Evolutionary conservation across 208 protist species (phyloP).

Genomic region (Wallacemonas sp.): DNA sequence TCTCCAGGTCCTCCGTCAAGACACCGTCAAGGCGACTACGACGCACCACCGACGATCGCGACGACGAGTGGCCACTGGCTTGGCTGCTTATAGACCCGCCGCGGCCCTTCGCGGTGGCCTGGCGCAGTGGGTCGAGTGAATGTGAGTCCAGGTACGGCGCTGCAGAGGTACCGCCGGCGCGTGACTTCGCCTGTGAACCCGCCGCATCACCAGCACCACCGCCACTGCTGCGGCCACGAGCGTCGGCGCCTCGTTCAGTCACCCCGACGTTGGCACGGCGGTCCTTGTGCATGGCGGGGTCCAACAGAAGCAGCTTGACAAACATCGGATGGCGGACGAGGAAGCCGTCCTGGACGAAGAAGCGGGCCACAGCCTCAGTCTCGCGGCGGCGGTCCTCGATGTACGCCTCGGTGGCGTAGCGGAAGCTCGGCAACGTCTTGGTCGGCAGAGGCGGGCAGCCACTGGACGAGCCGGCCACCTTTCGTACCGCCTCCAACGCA

Average conservation of each 20-base stretch:
- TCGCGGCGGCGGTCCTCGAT: constrained; percentile 47
- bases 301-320: constrained; percentile 32
- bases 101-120: not conserved
- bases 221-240: not conserved
- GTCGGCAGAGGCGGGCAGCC: constrained; percentile 25
- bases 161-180: not conserved
- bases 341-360: constrained; percentile 32
- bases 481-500: constrained; percentile 28
- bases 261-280: too few relatives aligned
- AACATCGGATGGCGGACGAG: constrained; percentile 47
- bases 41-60: constrained; percentile 42
- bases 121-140: constrained; percentile 24
- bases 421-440: constrained; percentile 37
- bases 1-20: constrained; percentile 33
- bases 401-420: constrained; percentile 54
- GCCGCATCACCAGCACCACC: not conserved
- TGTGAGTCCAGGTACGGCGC: constrained; percentile 17
- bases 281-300: constrained; percentile 10
- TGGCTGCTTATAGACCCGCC: constrained; percentile 14
- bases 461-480: constrained; percentile 1
- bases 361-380: constrained; percentile 33
- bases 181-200: not conserved
- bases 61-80: constrained; percentile 33
- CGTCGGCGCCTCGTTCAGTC: too few relatives aligned
- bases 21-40: constrained; percentile 45